phyloP scores from a whole-genome alignment of 345 rosid species.

The Clausena lansium region DNA sequence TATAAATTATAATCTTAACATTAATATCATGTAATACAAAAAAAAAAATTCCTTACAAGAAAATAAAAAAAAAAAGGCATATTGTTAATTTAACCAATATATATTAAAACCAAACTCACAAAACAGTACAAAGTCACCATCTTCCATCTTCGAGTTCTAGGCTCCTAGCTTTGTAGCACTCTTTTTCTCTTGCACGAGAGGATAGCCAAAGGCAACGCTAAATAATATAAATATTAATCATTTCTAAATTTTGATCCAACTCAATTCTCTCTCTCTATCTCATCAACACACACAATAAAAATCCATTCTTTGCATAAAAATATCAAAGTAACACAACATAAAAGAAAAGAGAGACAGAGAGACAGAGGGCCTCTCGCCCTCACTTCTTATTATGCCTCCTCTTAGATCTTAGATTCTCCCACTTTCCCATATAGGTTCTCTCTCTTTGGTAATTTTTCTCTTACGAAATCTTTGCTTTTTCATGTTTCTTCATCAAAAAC shows the following conservation, averaged over 20 bases:
- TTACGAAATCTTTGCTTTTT: constrained; percentile 8
- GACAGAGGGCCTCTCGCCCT: constrained; percentile 60
- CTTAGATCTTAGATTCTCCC: constrained; percentile 38
- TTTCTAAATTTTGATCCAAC: constrained; percentile 17
- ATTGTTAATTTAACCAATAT: background rate
- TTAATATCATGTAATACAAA: too few relatives aligned
- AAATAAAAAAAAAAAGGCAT: background rate
- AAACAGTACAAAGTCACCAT: constrained; percentile 27
- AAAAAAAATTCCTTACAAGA: too few relatives aligned
- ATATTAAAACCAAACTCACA: constrained; percentile 1
- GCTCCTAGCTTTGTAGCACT: too few relatives aligned
- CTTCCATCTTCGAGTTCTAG: constrained; percentile 18
- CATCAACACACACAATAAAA: constrained; percentile 15
- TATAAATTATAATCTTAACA: too few relatives aligned
- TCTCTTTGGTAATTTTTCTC: constrained; percentile 17
- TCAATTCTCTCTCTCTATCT: constrained; percentile 19
- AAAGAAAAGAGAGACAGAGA: constrained; percentile 23
- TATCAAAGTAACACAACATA: background rate
- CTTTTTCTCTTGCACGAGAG: constrained; percentile 33
- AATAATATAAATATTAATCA: constrained; percentile 1
- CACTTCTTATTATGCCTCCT: constrained; percentile 45
- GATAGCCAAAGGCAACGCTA: constrained; percentile 20
- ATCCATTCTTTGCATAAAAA: constrained; percentile 21
- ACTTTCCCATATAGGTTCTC: constrained; percentile 38
- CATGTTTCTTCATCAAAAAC: constrained; percentile 19